Conservation (phyloP, 768 basidiomycete genomes). For the Macrolepiota albuminosa region DNA sequence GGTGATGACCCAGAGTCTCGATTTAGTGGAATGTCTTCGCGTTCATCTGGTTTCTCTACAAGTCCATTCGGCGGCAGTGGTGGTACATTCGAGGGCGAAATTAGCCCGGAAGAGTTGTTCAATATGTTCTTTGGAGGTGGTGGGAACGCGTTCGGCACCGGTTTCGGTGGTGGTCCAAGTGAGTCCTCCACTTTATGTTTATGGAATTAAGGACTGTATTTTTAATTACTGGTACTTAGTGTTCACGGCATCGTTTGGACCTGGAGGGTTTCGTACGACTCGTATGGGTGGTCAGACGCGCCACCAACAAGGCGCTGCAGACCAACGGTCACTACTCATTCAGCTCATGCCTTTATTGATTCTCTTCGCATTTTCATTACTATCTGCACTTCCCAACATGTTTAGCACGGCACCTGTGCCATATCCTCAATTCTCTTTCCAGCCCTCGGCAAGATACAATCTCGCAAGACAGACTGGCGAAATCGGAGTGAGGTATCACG, state of each 20-base stretch:
- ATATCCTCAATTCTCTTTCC: conserved; percentile 79
- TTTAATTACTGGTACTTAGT: conserved; percentile 29
- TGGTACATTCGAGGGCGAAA: conserved; percentile 66
- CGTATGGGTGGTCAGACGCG: conserved; percentile 45
- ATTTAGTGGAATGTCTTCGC: conserved; percentile 62
- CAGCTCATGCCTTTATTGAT: conserved; percentile 85
- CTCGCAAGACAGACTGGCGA: conserved; percentile 66
- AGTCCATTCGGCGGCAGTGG: conserved; percentile 45
- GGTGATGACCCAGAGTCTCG: conserved; percentile 89
- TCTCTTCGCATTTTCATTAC: conserved; percentile 77
- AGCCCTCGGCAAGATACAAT: conserved; percentile 53
- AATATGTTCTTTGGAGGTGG: conserved; percentile 97
- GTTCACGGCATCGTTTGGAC: conserved; percentile 76
- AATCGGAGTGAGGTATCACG: conserved; percentile 77
- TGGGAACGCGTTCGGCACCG: conserved; percentile 43
- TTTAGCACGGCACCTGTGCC: conserved; percentile 64
- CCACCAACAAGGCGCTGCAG: conserved; percentile 25
- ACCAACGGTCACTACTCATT: conserved; percentile 58
- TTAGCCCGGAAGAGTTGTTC: conserved; percentile 95
- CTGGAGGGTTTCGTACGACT: conserved; percentile 76
- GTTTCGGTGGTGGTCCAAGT: conserved; percentile 57
- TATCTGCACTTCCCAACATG: conserved; percentile 75
- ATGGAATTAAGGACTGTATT: conserved; percentile 4
- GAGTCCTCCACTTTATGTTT: conserved; percentile 15
- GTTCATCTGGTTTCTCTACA: conserved; percentile 44